Base-by-base conservation (phyloP, 306 rosid species). In the Pyrus communis region DNA sequence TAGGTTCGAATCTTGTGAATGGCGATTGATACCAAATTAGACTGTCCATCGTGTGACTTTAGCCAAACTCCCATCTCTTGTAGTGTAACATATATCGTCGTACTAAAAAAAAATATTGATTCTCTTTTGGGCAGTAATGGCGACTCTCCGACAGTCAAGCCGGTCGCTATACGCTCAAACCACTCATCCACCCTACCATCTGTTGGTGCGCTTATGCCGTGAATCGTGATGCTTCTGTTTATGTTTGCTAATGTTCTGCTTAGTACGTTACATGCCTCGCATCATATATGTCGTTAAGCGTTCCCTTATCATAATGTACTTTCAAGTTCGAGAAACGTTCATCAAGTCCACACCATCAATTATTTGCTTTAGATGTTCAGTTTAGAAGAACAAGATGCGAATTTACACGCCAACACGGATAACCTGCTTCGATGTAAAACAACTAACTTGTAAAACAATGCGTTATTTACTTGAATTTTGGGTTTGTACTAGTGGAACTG, bases 1-100 rank as follows among this genome's bases (percentile, higher is more conserved):
- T 35, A 35, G 2, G 1, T 35, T 35, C 0, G 38, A 35, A 35
- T 1, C 9, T 35, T 0, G 38, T 35, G 2, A 1, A 35, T 35
- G 0, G 0, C 1, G 9, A 35, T 35, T 9, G 38, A 6, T 35
- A 35, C 2, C 38, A 35, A 6, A 35, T 35, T 35, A 35, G 0
- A 0, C 0, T 35, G 9, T 35, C 2, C 8, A 35, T 35, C 0
- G 7, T 35, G 38, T 35, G 8, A 35, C 2, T 1, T 35, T 35
- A 35, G 7, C 8, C 9, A 0, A 35, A 35, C 38, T 35, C 8
- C 9, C 2, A 2, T 35, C 38, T 6, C 0, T 8, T 0, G 2
- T 35, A 35, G 38, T 35, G 9, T 35, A 35, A 35, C 7, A 35
- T 35, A 35, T 6, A 35, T 35, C 38, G 0, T 35, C 1, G 38